These are phyloP conservation scores for Tylopilus orsonianus DNA, from an alignment of 1,284 basidiomycete species.

Conservation along the genomic window DNA sequence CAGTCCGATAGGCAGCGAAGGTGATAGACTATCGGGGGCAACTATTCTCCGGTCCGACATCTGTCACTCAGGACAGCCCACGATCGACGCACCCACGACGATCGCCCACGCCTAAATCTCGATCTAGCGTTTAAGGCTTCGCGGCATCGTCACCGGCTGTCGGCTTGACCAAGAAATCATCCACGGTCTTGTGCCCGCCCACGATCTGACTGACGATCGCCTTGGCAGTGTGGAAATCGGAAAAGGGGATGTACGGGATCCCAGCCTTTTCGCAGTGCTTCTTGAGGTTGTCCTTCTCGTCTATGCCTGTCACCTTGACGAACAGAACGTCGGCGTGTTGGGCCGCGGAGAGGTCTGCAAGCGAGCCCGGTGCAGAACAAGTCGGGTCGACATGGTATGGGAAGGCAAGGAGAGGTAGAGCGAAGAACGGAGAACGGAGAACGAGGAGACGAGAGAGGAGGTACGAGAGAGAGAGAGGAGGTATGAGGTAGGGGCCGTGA, in stretches of 20 bases:
- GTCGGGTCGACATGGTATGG: not conserved
- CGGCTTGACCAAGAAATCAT: conserved; percentile 23
- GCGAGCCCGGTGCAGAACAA: not conserved
- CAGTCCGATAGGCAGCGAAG: too few relatives aligned
- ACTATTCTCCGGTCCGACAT: too few relatives aligned
- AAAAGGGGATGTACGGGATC: conserved; percentile 69
- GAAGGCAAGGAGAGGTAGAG: not conserved
- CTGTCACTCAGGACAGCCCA: too few relatives aligned
- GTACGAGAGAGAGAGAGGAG: not conserved
- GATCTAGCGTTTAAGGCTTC: too few relatives aligned
- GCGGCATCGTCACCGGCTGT: too few relatives aligned
- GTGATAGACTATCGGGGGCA: too few relatives aligned
- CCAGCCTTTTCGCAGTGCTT: conserved; percentile 71
- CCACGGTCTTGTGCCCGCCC: conserved; percentile 21
- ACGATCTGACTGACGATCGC: conserved; percentile 27
- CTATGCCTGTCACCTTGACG: conserved; percentile 78
- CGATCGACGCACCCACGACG: too few relatives aligned
- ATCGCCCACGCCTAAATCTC: too few relatives aligned
- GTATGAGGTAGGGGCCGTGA: too few relatives aligned
- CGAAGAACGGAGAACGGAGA: not conserved
- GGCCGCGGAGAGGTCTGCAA: conserved; percentile 85
- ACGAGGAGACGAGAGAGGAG: not conserved
- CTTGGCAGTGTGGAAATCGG: conserved; percentile 47
- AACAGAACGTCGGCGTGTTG: conserved; percentile 88
- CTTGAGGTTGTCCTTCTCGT: conserved; percentile 79